Percentiles rank a stretch among this genome's conserved stretches.
These are phyloP conservation scores for Eleusine coracana DNA, from an alignment of 176 grass and related monocot genomes.

Conservation along the genomic window DNA sequence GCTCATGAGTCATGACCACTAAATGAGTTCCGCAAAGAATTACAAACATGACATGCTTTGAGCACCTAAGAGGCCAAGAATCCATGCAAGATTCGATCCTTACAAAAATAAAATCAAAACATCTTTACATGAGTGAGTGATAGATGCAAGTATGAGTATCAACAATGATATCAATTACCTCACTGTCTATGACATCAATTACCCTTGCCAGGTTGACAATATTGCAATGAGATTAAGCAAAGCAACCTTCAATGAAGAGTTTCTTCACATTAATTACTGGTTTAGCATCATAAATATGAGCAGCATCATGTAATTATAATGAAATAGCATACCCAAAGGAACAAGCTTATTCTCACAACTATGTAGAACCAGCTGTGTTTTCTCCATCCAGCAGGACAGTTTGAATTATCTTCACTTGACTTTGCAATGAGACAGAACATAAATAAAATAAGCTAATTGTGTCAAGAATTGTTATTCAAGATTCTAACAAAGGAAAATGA, in stretches of 20 bases:
- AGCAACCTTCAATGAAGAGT: slow-evolving; percentile 63
- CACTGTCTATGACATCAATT: slow-evolving; percentile 93
- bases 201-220: slow-evolving; percentile 92
- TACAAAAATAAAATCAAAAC: no score
- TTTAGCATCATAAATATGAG: neutral
- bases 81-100: no score
- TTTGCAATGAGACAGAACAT: slow-evolving; percentile 26
- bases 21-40: no score
- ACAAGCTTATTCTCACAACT: slow-evolving; percentile 77
- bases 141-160: no score
- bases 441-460: neutral
- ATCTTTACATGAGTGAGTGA: no score
- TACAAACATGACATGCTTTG: no score
- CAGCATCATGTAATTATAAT: neutral
- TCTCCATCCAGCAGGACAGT: slow-evolving; percentile 54
- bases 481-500: neutral
- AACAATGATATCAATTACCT: slow-evolving; percentile 52
- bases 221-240: slow-evolving; percentile 98
- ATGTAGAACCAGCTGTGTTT: slow-evolving; percentile 85
- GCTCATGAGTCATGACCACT: no score
- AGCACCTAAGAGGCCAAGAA: no score
- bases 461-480: neutral
- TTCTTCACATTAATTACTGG: slow-evolving; percentile 1
- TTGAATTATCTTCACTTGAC: slow-evolving; percentile 51
- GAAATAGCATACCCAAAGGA: slow-evolving; percentile 71